Percentiles rank a stretch among this genome's conserved stretches.
Evolutionary conservation across 495 filamentous ascomycete genomes (phyloP).

Genomic region (Copromyces sp.): DNA sequence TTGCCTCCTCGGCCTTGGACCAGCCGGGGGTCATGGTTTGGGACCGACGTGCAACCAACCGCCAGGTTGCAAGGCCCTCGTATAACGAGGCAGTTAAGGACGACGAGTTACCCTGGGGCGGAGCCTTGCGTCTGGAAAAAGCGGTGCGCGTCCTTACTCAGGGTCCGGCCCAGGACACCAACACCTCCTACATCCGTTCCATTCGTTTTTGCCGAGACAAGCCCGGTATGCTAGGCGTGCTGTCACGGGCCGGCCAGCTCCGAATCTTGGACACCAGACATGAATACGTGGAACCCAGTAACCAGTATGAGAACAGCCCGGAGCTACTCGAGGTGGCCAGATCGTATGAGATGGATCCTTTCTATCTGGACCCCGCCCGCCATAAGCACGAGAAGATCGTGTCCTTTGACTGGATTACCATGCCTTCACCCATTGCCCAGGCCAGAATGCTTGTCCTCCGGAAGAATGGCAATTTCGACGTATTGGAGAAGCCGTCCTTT

Average conservation of each 20-base stretch:
- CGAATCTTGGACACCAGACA: constrained; percentile 61
- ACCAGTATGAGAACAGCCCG: constrained; percentile 31
- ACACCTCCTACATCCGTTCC: constrained; percentile 56
- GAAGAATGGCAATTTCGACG: constrained; percentile 55
- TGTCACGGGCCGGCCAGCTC: constrained; percentile 70
- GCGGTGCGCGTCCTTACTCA: constrained; percentile 35
- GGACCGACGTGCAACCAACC: constrained; percentile 65
- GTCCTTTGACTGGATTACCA: constrained; percentile 75
- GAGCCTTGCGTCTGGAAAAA: constrained; percentile 56
- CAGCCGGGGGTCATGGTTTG: constrained; percentile 72
- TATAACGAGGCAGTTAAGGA: constrained; percentile 39
- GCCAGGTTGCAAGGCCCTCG: constrained; percentile 30
- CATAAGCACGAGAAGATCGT: constrained; percentile 55
- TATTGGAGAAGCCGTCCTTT: constrained; percentile 51
- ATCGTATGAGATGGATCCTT: constrained; percentile 44
- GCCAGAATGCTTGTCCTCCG: constrained; percentile 59
- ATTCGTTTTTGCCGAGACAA: constrained; percentile 70
- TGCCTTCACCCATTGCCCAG: constrained; percentile 47
- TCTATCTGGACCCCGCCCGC: constrained; percentile 32
- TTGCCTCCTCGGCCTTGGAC: constrained; percentile 69
- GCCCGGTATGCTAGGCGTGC: constrained; percentile 60
- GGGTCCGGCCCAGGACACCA: constrained; percentile 31
- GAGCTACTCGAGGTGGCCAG: constrained; percentile 42
- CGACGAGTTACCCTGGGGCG: constrained; percentile 43
- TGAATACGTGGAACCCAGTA: constrained; percentile 39